phyloP scores from a whole-genome alignment of 768 basidiomycete genomes.

The Candolleomyces eurysporus region DNA sequence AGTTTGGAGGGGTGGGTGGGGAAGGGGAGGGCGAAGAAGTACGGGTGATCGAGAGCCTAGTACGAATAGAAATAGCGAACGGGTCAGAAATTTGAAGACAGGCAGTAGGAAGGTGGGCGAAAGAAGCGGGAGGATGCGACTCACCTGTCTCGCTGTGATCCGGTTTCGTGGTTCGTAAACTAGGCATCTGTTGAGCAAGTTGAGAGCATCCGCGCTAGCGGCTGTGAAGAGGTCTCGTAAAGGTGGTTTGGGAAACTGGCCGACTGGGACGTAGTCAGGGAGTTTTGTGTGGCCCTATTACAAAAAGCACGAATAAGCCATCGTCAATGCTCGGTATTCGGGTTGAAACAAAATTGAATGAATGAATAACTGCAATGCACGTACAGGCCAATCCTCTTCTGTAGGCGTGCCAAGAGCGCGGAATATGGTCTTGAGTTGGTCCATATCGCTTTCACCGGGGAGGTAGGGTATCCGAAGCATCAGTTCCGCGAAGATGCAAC shows the following conservation, averaged over 20 bases:
- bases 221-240: slow-evolving; percentile 89
- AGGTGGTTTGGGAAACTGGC: slow-evolving; percentile 80
- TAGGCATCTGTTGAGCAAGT: slow-evolving; percentile 76
- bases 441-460: slow-evolving; percentile 94
- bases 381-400: slow-evolving; percentile 95
- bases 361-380: slow-evolving; percentile 16
- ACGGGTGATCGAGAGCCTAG: slow-evolving; percentile 83
- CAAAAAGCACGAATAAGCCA: background rate
- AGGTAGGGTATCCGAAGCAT: slow-evolving; percentile 96
- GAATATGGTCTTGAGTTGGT: slow-evolving; percentile 93
- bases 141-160: slow-evolving; percentile 74
- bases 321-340: background rate
- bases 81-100: background rate
- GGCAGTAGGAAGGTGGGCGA: too few relatives aligned
- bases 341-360: background rate
- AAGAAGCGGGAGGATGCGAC: slow-evolving; percentile 19
- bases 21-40: slow-evolving; percentile 83
- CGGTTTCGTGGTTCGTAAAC: slow-evolving; percentile 84
- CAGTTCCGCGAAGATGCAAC: slow-evolving; percentile 96
- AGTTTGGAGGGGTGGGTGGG: slow-evolving; percentile 88
- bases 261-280: slow-evolving; percentile 85
- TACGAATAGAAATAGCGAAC: background rate
- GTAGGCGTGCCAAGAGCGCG: slow-evolving; percentile 94
- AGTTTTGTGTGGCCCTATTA: slow-evolving; percentile 83
- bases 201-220: slow-evolving; percentile 81